Evolutionary conservation across 192 early-diverging fungal species (phyloP).

Genomic region (Umbelopsis ramanniana): DNA sequence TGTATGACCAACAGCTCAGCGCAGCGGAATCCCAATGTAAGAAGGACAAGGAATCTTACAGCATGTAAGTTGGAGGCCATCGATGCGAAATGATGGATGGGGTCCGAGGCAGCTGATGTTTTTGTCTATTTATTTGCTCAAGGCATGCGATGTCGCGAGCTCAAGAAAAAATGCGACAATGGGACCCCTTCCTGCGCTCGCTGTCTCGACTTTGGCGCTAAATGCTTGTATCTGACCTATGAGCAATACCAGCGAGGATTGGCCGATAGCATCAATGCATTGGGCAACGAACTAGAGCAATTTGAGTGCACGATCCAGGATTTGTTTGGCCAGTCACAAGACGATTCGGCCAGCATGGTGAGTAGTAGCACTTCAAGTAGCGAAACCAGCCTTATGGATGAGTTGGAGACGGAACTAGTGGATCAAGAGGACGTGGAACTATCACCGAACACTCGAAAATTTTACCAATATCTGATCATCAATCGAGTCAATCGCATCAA

Average conservation of each 20-base stretch:
- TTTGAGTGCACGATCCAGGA: not conserved
- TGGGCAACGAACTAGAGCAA: constrained; percentile 10
- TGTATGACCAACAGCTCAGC: constrained; percentile 19
- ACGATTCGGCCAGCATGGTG: not conserved
- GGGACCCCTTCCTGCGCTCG: constrained; percentile 16
- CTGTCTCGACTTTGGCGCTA: constrained; percentile 22
- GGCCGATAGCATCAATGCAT: constrained; percentile 10
- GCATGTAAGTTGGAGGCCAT: not conserved
- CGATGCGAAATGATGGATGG: too few relatives aligned
- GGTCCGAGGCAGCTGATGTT: not conserved
- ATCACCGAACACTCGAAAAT: constrained; percentile 14
- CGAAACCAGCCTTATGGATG: not conserved
- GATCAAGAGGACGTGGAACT: constrained; percentile 17
- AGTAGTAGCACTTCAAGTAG: not conserved
- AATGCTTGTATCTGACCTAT: constrained; percentile 20
- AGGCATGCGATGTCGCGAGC: constrained; percentile 27
- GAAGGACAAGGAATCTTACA: constrained; percentile 9
- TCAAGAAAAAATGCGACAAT: constrained; percentile 27
- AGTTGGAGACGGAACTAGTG: not conserved
- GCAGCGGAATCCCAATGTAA: constrained; percentile 15
- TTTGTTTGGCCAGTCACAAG: not conserved
- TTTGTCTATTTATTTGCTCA: not conserved
- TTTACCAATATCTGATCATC: constrained; percentile 5
- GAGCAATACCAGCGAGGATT: constrained; percentile 16
- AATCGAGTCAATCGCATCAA: not conserved